A percentile compares a stretch with the other conserved stretches of the same genome.
Evolutionary conservation across 257 asterid species (phyloP).

Genomic region (Solanum peruvianum): DNA sequence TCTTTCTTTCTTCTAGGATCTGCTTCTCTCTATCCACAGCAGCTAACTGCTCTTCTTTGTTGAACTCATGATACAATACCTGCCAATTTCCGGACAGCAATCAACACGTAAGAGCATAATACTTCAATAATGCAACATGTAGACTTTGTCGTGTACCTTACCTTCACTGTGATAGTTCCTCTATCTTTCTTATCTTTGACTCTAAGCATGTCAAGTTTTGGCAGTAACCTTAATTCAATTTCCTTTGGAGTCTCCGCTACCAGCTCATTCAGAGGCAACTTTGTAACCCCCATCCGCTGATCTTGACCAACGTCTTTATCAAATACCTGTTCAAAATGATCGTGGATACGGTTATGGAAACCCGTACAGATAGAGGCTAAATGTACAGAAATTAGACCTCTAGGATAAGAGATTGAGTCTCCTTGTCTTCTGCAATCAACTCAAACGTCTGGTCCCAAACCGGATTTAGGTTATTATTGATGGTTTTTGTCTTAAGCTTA

Average conservation of each 20-base stretch:
- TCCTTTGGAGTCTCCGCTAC: conserved; percentile 57
- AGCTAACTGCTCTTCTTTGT: conserved; percentile 74
- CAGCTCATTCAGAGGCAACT: conserved; percentile 57
- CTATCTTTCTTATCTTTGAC: conserved; percentile 84
- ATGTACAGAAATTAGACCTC: conserved; percentile 42
- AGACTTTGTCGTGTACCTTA: conserved; percentile 34
- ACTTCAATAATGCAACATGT: neutral
- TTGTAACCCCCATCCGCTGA: conserved; percentile 62
- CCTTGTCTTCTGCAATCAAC: conserved; percentile 91
- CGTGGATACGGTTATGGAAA: neutral
- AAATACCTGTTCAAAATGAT: conserved; percentile 41
- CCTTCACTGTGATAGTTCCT: conserved; percentile 76
- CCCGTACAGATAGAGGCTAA: neutral
- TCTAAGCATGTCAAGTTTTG: conserved; percentile 83
- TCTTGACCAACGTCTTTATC: conserved; percentile 95
- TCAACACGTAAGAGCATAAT: neutral
- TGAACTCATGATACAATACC: conserved; percentile 77
- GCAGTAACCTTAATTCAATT: conserved; percentile 43
- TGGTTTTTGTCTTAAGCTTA: conserved; percentile 79
- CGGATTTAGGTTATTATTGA: conserved; percentile 88
- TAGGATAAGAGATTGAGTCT: conserved; percentile 69
- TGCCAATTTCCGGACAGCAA: neutral
- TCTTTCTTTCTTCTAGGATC: conserved; percentile 75
- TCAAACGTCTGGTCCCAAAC: conserved; percentile 73
- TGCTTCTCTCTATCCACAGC: conserved; percentile 81